Evolutionary conservation across 257 asterid species (phyloP).

Genomic region (Solanum lignicaule): DNA sequence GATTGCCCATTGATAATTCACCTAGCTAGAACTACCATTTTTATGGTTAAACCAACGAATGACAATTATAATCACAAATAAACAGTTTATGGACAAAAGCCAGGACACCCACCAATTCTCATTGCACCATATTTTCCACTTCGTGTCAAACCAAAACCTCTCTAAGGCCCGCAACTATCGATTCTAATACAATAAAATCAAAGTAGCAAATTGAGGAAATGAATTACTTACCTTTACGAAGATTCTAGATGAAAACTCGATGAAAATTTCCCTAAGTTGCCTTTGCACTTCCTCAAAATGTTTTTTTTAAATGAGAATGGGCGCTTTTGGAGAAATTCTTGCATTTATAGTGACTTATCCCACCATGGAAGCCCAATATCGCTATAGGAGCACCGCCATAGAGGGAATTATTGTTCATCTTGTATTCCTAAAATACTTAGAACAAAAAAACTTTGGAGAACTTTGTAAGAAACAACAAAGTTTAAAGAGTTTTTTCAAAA

Average conservation of each 20-base stretch:
- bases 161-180: neutral
- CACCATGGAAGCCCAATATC: too few relatives aligned
- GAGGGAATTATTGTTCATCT: too few relatives aligned
- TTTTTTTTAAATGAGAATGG: neutral
- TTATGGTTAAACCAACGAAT: too few relatives aligned
- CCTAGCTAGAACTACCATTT: neutral
- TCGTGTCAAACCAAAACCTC: neutral
- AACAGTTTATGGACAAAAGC: too few relatives aligned
- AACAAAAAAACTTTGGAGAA: too few relatives aligned
- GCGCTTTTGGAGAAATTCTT: rapidly evolving
- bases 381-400: too few relatives aligned
- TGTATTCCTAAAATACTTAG: too few relatives aligned
- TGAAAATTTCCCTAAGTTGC: neutral
- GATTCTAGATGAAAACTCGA: too few relatives aligned
- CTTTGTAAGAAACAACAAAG: too few relatives aligned
- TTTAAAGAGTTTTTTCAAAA: too few relatives aligned
- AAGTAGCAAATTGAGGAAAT: neutral
- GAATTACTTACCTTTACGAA: neutral
- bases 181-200: too few relatives aligned
- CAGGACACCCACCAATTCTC: neutral
- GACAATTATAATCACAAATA: too few relatives aligned
- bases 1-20: neutral
- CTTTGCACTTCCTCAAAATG: neutral
- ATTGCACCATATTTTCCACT: neutral
- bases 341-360: neutral